These are phyloP conservation scores for Phyllosticta citribraziliensis DNA, from an alignment of 2,329 filamentous ascomycete genomes.

Conservation along the genomic window DNA sequence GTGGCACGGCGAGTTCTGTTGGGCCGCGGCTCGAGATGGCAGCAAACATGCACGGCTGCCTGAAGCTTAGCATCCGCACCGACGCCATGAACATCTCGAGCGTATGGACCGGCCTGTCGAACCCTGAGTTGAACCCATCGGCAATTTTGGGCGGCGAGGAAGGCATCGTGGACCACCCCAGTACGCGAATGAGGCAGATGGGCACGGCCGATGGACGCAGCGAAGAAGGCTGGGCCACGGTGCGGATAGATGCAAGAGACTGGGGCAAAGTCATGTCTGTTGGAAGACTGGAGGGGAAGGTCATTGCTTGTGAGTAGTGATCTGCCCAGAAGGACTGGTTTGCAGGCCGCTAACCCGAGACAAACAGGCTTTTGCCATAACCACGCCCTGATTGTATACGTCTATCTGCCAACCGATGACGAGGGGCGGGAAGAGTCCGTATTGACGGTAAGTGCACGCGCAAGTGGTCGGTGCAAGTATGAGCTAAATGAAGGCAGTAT, in stretches of 20 bases:
- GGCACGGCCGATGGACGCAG: constrained; percentile 51
- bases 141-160: constrained; percentile 58
- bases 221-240: constrained; percentile 77
- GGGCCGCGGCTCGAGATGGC: constrained; percentile 67
- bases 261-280: constrained; percentile 94
- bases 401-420: constrained; percentile 66
- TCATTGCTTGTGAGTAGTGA: constrained; percentile 67
- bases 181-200: constrained; percentile 60
- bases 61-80: constrained; percentile 70
- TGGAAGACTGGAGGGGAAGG: constrained; percentile 75
- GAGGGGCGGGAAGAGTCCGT: constrained; percentile 62
- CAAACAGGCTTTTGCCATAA: constrained; percentile 58
- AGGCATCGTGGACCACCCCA: constrained; percentile 67
- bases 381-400: constrained; percentile 72
- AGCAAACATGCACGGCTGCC: constrained; percentile 87
- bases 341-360: constrained; percentile 3
- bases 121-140: constrained; percentile 74
- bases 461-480: not conserved
- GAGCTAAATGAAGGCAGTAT: constrained; percentile 33
- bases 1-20: constrained; percentile 14
- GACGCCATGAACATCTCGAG: constrained; percentile 79
- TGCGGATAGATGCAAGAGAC: constrained; percentile 84
- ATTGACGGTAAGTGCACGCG: constrained; percentile 51
- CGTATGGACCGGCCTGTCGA: constrained; percentile 75
- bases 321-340: constrained; percentile 4